Evolutionary conservation across 208 protist species (phyloP), one percentile per base, ranked within the genome.

Genomic region (Crithidia bombi): DNA sequence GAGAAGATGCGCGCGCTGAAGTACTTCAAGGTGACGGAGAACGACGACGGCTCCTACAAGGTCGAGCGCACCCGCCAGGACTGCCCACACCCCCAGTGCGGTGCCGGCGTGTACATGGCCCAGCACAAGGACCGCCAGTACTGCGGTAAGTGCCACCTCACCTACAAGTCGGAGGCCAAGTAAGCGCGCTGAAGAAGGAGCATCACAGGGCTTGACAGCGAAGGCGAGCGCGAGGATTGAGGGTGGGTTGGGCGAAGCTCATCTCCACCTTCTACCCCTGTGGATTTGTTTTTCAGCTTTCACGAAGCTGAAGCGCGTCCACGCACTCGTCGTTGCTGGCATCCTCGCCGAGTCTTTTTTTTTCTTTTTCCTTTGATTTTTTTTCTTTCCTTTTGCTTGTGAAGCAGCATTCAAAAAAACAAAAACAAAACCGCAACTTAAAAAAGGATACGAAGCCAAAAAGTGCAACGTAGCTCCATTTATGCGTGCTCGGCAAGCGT

Each of bases 131-230:
- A 99, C 72, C 96, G 99, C 72, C 90, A 99, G 76, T 99, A 99
- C 91, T 99, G 99, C 91, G 99, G 99, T 75, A 99, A 99, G 92
- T 99, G 99, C 91, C 89, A 97, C 82, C 84, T 98, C 47, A 99
- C 98, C 76, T 98, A 94, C 83, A 87, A 88, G 55, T 38, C 69
- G 49, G 78, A 95, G 72, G 46, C 54, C 77, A 83, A 82, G 78
- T 86, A 89, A 55, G 14, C 17, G 46, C 21, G 5, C 21, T 51
- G 28, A 7, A 7, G 41, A 19, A 5, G 11, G 5, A 14, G 46
- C 19, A 15, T 35, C 21, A 17, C 35, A 36, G 5, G 28, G 3
- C 25, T 6, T 7, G 21, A 30, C 11, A 54, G 19, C 6, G 12
- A 25, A 58, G 28, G 17, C n/a, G n/a, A n/a, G n/a, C n/a, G n/a